Evolutionary conservation across 768 basidiomycete genomes (phyloP).

Genomic region (Infundibulicybe gibba): DNA sequence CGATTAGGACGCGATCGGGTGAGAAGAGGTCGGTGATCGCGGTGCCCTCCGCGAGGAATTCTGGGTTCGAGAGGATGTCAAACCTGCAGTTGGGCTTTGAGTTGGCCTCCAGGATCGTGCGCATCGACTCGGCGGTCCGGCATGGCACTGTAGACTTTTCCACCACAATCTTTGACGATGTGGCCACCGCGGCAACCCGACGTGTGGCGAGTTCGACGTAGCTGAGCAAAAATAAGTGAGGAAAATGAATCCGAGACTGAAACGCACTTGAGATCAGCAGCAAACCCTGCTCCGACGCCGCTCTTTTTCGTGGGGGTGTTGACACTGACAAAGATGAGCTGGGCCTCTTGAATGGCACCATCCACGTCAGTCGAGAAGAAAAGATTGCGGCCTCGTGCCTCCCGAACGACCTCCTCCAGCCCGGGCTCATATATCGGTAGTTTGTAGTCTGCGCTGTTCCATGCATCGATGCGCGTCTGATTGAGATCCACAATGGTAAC

Average conservation of each 20-base stretch:
- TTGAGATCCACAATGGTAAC: slow-evolving; percentile 99
- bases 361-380: slow-evolving; percentile 97
- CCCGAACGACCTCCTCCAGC: slow-evolving; percentile 84
- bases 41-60: slow-evolving; percentile 98
- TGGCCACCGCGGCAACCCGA: slow-evolving; percentile 89
- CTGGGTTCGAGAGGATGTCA: slow-evolving; percentile 98
- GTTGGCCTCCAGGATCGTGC: slow-evolving; percentile 98
- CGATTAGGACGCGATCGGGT: slow-evolving; percentile 97
- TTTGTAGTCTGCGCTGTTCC: slow-evolving; percentile 84
- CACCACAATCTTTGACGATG: slow-evolving; percentile 93
- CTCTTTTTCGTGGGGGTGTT: slow-evolving; percentile 99
- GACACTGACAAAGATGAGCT: slow-evolving; percentile 97
- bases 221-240: slow-evolving; percentile 37
- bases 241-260: slow-evolving; percentile 3
- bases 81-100: slow-evolving; percentile 88
- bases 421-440: slow-evolving; percentile 99
- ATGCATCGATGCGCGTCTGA: slow-evolving; percentile 90
- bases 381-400: slow-evolving; percentile 89
- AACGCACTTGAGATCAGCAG: slow-evolving; percentile 91
- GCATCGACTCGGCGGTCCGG: slow-evolving; percentile 98
- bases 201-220: slow-evolving; percentile 97
- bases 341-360: slow-evolving; percentile 88
- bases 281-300: slow-evolving; percentile 96
- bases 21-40: slow-evolving; percentile 85
- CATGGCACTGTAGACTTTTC: slow-evolving; percentile 99